These are phyloP conservation scores for Tephrocybe sp. DNA, from an alignment of 768 basidiomycete genomes.

Conservation along the genomic window DNA sequence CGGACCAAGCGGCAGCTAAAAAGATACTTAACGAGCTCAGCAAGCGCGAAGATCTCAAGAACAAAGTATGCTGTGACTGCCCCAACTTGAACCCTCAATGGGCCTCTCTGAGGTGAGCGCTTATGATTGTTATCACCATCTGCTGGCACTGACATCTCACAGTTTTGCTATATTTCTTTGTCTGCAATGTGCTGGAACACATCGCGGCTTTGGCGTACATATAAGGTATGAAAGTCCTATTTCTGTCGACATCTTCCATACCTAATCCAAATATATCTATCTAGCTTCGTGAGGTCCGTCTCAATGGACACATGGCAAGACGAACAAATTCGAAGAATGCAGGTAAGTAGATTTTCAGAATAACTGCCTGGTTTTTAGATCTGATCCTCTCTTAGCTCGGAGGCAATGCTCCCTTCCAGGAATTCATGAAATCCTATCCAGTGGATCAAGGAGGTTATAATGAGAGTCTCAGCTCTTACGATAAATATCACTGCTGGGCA, in stretches of 20 bases:
- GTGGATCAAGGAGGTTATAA: conserved; percentile 69
- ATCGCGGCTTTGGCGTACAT: conserved; percentile 93
- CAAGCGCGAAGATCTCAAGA: conserved; percentile 68
- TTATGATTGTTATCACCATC: conserved; percentile 2
- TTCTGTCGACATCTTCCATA: conserved; percentile 18
- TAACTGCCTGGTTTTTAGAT: conserved; percentile 1
- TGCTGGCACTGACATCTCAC: conserved; percentile 17
- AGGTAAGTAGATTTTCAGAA: conserved; percentile 44
- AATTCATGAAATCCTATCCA: conserved; percentile 78
- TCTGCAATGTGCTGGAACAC: conserved; percentile 82
- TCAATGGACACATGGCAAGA: conserved; percentile 98
- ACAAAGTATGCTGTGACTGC: conserved; percentile 83
- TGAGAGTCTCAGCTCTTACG: conserved; percentile 58
- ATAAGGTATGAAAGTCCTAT: conserved; percentile 55
- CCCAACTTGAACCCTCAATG: conserved; percentile 92
- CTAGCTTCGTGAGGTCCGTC: conserved; percentile 88
- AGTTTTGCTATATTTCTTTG: conserved; percentile 91
- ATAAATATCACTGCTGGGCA: conserved; percentile 92
- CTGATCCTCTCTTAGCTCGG: conserved; percentile 57
- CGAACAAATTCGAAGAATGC: conserved; percentile 88
- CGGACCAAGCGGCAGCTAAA: conserved; percentile 67
- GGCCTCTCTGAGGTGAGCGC: conserved; percentile 74
- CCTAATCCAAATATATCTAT: too few species aligned
- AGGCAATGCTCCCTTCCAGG: conserved; percentile 81
- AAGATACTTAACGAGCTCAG: conserved; percentile 75